Percentiles rank a stretch among this genome's conserved stretches.
These are phyloP conservation scores for Rachicladosporium sp. DNA, from an alignment of 2,329 filamentous ascomycete genomes.

Conservation along the genomic window DNA sequence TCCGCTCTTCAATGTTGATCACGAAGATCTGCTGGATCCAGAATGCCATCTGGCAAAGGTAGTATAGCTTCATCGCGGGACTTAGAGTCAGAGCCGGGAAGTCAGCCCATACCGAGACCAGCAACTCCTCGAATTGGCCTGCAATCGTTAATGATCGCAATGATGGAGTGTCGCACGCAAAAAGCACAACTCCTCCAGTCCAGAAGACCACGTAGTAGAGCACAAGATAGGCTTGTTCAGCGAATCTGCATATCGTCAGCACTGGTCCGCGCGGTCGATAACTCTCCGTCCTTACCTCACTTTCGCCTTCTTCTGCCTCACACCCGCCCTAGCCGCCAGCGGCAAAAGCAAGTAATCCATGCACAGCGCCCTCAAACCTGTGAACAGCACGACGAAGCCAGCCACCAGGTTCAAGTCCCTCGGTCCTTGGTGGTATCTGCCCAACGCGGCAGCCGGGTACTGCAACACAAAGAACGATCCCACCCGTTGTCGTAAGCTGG, in stretches of 20 bases:
- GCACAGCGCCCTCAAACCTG: conserved; percentile 65
- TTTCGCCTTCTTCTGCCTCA: conserved; percentile 58
- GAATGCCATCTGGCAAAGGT: conserved; percentile 80
- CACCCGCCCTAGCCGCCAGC: conserved; percentile 57
- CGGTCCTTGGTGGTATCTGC: conserved; percentile 61
- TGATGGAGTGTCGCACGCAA: conserved; percentile 17
- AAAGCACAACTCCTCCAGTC: conserved; percentile 62
- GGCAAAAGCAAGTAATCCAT: conserved; percentile 85
- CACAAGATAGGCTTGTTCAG: conserved; percentile 86
- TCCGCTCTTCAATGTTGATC: conserved; percentile 83
- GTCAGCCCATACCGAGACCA: conserved; percentile 55
- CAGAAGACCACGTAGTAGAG: conserved; percentile 75
- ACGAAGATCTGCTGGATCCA: conserved; percentile 91
- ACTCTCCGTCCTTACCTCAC: conserved; percentile 41
- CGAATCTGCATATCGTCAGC: conserved; percentile 40
- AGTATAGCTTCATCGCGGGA: conserved; percentile 73
- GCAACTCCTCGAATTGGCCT: conserved; percentile 11
- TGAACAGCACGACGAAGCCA: conserved; percentile 74
- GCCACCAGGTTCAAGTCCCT: conserved; percentile 69
- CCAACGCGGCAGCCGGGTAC: conserved; percentile 41
- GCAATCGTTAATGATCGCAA: conserved; percentile 5
- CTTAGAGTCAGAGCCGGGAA: conserved; percentile 71
- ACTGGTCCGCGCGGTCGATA: neutral
- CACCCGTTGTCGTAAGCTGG: conserved; percentile 66
- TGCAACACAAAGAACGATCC: conserved; percentile 78